Evolutionary conservation across 2,329 filamentous ascomycete genomes (phyloP).

Genomic region (Ascochyta lentis): DNA sequence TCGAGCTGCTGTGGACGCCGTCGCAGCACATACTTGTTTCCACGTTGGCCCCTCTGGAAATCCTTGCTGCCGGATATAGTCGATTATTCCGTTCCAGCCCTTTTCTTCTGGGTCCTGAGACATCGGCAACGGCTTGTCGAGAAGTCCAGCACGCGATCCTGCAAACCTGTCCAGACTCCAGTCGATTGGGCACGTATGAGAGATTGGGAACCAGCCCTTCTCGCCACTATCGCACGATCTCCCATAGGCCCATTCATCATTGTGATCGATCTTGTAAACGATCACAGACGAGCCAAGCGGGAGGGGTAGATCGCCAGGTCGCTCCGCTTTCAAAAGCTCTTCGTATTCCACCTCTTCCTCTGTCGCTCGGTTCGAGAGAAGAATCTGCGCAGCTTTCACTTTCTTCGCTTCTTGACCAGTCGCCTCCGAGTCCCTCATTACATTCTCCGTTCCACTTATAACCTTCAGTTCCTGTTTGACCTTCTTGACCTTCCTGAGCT

Average conservation of each 20-base stretch:
- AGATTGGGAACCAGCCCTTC: conserved; percentile 2
- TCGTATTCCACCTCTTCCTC: not conserved
- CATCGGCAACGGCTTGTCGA: not conserved
- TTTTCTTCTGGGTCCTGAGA: not conserved
- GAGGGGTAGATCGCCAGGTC: not conserved
- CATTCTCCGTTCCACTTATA: not conserved
- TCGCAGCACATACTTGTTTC: not conserved
- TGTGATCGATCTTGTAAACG: conserved; percentile 1
- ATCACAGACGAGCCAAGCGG: not conserved
- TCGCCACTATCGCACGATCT: not conserved
- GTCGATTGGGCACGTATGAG: conserved; percentile 6
- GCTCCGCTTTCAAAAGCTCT: not conserved
- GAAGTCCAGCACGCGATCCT: not conserved
- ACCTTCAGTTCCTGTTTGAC: not conserved
- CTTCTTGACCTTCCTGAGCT: not conserved
- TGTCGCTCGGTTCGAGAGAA: too few relatives aligned
- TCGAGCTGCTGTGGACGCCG: not conserved
- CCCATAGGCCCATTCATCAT: conserved; percentile 6
- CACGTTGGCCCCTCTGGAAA: not conserved
- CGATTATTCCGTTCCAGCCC: not conserved
- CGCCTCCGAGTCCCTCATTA: not conserved
- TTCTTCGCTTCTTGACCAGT: not conserved
- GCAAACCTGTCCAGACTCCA: conserved; percentile 10
- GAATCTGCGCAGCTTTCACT: too few relatives aligned
- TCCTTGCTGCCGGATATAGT: not conserved